Base-by-base conservation (phyloP, 1,139 yeast genomes). In the Kodamaea anthophila region DNA sequence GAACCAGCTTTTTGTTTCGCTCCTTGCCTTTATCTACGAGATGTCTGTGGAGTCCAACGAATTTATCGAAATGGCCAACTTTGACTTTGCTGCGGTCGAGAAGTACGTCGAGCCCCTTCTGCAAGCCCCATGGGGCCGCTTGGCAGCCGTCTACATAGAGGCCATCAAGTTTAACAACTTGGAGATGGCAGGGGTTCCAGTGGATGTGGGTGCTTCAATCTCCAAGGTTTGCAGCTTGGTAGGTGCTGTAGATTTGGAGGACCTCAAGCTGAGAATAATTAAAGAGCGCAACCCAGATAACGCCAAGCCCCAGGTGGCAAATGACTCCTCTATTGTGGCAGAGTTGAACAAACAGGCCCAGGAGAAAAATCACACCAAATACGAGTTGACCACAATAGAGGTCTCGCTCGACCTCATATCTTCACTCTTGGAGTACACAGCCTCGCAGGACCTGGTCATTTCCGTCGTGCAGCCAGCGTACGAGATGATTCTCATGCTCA, bases 401-500 rank as follows among this genome's bases (percentile, higher is more conserved):
- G 66, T 79, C 1, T 65, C 82, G 0, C 58, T 87, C 22, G 96
- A 88, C 48, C 55, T 88, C 21, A 62, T 84, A 19, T 77, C 96
- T 1, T 79, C 91, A 1, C 60, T 79, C 5, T 71, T 84, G 43
- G 96, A 88, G 49, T 78, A 51, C 32, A 58, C 70, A 3, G 39
- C 53, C 7, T 49, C 51, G 30, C 67, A 59, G 24, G 36, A 37
- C 9, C 36, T 34, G 14, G 40, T 36, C 13, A 16, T 35, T 12
- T 26, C 29, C 14, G 34, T 42, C 9, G 43, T 43, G 11, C 49
- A 44, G 9, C 49, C 54, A 3, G 41, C 46, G 3, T 53, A 64
- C 26, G 74, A 77, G 4, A 51, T 60, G 10, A 53, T 75, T 12
- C 40, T 53, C 15, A 62, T 64, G 19, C 51, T 75, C 28, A 42